A percentile compares a stretch with the other conserved stretches of the same genome.
Conservation (phyloP, 2,329 filamentous ascomycete genomes). For the Fonsecaea pedrosoi region DNA sequence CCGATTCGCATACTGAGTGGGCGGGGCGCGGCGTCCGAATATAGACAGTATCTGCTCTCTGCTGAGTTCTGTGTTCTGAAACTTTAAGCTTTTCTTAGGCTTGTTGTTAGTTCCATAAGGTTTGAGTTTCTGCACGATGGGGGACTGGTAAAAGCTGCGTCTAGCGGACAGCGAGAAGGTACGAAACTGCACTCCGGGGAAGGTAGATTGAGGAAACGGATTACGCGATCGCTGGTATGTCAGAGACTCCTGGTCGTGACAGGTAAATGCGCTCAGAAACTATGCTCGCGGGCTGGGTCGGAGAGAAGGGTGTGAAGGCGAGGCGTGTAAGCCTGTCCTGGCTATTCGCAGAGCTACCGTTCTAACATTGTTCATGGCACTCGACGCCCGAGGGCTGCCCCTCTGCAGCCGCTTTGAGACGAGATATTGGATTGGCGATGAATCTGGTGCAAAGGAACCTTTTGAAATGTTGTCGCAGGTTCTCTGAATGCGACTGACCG, state of each 20-base stretch:
- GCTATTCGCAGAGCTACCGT: conserved; percentile 38
- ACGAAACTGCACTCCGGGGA: conserved; percentile 7
- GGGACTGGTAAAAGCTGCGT: conserved; percentile 22
- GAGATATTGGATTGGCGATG: background rate
- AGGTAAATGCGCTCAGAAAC: conserved; percentile 4
- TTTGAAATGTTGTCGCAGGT: background rate
- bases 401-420: background rate
- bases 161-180: conserved; percentile 19
- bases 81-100: conserved; percentile 37
- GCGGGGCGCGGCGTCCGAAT: conserved; percentile 32
- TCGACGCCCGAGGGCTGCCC: conserved; percentile 17
- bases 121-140: conserved; percentile 26
- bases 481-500: background rate
- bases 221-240: background rate
- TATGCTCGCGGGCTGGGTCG: conserved; percentile 11
- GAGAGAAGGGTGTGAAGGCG: conserved; percentile 18
- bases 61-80: conserved; percentile 32
- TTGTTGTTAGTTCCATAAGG: conserved; percentile 31
- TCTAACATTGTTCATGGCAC: conserved; percentile 40
- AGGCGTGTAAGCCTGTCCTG: conserved; percentile 30
- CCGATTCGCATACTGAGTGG: conserved; percentile 33
- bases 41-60: conserved; percentile 29
- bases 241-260: conserved; percentile 1
- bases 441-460: background rate
- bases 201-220: background rate